Conservation (phyloP, 2,329 filamentous ascomycete genomes). For the Byssochlamys sp. region DNA sequence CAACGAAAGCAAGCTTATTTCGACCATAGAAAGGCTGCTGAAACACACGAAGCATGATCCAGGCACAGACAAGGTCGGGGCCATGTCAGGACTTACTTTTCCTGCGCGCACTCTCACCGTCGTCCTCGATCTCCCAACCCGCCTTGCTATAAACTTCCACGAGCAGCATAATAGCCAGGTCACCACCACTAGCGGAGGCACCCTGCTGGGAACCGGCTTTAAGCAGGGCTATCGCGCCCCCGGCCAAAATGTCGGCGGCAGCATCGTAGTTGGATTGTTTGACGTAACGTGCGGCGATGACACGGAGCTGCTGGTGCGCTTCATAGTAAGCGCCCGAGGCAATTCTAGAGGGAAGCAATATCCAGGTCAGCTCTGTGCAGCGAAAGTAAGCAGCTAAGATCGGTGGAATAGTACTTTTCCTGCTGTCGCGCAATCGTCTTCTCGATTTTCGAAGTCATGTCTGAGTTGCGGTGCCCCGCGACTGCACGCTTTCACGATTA, state of each 20-base stretch:
- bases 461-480: conserved; percentile 3
- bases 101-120: conserved; percentile 55
- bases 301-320: conserved; percentile 94
- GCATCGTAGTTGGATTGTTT: conserved; percentile 76
- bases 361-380: conserved; percentile 9
- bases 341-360: conserved; percentile 49
- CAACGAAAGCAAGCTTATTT: background rate
- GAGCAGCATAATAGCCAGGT: conserved; percentile 75
- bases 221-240: conserved; percentile 73
- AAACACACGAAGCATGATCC: background rate
- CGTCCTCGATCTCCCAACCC: conserved; percentile 58
- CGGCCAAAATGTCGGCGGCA: conserved; percentile 76
- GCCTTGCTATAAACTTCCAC: conserved; percentile 87
- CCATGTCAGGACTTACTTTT: conserved; percentile 25
- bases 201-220: conserved; percentile 55
- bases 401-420: conserved; percentile 49
- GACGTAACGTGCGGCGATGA: conserved; percentile 86
- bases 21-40: background rate
- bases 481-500: background rate
- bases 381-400: background rate
- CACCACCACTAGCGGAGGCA: conserved; percentile 87
- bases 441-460: conserved; percentile 46
- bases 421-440: conserved; percentile 68
- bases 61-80: background rate
- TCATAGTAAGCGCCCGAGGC: conserved; percentile 90